Evolutionary conservation across 108 stramenopile genomes (phyloP).

Genomic region (Nannochloropsis oceanica): DNA sequence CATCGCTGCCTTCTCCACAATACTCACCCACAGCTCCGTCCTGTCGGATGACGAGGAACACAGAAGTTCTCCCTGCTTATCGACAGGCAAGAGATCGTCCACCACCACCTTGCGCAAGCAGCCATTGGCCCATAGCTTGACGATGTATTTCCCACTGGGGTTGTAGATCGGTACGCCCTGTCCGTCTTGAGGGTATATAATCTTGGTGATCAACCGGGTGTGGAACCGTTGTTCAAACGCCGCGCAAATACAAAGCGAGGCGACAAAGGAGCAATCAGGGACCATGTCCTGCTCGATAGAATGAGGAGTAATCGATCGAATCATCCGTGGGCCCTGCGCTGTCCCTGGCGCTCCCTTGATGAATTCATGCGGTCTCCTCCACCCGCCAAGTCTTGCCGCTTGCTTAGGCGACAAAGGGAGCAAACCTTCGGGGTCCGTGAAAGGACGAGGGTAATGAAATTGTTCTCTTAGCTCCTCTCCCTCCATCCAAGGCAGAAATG

Average conservation of each 20-base stretch:
- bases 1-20: conserved; percentile 89
- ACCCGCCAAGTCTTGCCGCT: conserved; percentile 6
- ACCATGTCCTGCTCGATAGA: conserved; percentile 54
- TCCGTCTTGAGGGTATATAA: conserved; percentile 44
- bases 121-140: conserved; percentile 82
- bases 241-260: conserved; percentile 68
- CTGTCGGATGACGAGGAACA: conserved; percentile 42
- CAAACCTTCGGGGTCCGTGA: conserved; percentile 21
- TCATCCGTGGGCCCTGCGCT: conserved; percentile 8
- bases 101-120: conserved; percentile 62
- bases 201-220: conserved; percentile 24
- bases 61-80: conserved; percentile 49
- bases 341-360: conserved; percentile 11
- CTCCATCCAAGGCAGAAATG: conserved; percentile 26
- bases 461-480: conserved; percentile 13
- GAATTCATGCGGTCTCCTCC: conserved; percentile 20
- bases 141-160: conserved; percentile 71
- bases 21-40: conserved; percentile 71
- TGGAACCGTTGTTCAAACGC: conserved; percentile 55
- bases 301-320: conserved; percentile 16
- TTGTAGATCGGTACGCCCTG: conserved; percentile 55
- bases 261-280: conserved; percentile 80
- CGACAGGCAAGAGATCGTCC: conserved; percentile 74
- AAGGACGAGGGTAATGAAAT: conserved; percentile 8
- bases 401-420: conserved; percentile 16